Base-by-base conservation (phyloP, 768 basidiomycete species). In the Trametes cinnabarina region DNA sequence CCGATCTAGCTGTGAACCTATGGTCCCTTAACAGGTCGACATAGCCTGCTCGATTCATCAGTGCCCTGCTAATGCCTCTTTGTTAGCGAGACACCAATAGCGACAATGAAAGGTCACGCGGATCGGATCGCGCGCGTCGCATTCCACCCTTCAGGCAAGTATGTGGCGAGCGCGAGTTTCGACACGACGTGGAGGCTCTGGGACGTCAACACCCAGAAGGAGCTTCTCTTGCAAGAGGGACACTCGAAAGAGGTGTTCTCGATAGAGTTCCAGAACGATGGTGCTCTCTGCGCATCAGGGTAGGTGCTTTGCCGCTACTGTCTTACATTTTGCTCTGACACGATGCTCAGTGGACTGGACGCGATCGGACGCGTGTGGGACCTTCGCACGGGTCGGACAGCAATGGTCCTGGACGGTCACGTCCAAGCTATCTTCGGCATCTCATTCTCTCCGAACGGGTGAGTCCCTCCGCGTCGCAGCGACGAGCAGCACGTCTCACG, bases 301-400 rank as follows among this genome's bases (percentile, higher is more conserved):
- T 97, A 67, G 46, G 86, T 73, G 12, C 10, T 19, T 28, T 15
- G 20, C 26, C 51, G 3, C 15, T 42, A 9, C 3, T 17, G 10
- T 6, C 3, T 11, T 11, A 1, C 19, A 20, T 4, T 14, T 30
- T 43, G 44, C 54, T 62, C 44, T 56, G 19, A 51, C 23, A 23
- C 1, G 30, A 42, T 34, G 15, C n/a, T 19, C 63, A 98, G 95
- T 30, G 97, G 97, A 20, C 81, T 98, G 22, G 97, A 99, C 67
- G 95, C 94, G 2, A 94, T 98, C 66, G 97, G 94, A 0, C 87
- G 97, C 30, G 90, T 98, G 4, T 99, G 97, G 97, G 97, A 99
- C 73, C 70, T 96, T 19, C 84, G 97, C 46, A 95, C 94, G 14
- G 97, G 97, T 7, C 79, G 92, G 66, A 98, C 96, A 1, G 94